A percentile compares a stretch with the other conserved stretches of the same genome.
These are phyloP conservation scores for Globisporangium takayamanum DNA, from an alignment of 352 stramenopile genomes.

Conservation along the genomic window DNA sequence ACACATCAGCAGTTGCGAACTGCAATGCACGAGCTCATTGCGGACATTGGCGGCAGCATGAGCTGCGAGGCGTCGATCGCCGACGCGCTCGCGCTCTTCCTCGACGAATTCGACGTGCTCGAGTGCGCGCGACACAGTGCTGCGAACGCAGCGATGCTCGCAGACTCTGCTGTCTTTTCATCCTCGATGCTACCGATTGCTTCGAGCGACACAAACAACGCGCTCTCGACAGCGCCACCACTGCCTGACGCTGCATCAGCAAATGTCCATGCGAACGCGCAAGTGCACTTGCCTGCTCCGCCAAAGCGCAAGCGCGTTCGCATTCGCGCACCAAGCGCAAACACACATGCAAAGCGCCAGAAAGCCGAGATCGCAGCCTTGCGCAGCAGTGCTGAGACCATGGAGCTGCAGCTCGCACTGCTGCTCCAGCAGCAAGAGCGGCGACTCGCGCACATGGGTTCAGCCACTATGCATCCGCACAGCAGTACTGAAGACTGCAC, in stretches of 20 bases:
- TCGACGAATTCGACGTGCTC: background rate
- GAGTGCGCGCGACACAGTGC: background rate
- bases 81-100: background rate
- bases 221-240: too few relatives aligned
- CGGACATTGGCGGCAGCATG: too few relatives aligned
- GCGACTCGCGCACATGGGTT: background rate
- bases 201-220: too few relatives aligned
- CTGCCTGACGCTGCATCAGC: too few relatives aligned
- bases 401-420: constrained; percentile 22
- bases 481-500: too few relatives aligned
- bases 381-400: constrained; percentile 16
- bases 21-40: too few relatives aligned
- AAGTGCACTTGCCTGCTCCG: background rate
- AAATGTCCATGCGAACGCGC: too few relatives aligned
- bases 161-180: too few relatives aligned
- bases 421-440: constrained; percentile 7
- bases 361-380: constrained; percentile 27
- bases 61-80: background rate
- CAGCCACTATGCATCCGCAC: background rate
- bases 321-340: constrained; percentile 1
- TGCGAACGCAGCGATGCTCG: too few relatives aligned
- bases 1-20: too few relatives aligned
- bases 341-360: constrained; percentile 24
- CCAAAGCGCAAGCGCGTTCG: constrained; percentile 15
- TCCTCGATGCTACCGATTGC: too few relatives aligned